These are phyloP conservation scores for Venturia pyrina DNA, from an alignment of 2,329 filamentous ascomycete genomes.

Conservation along the genomic window DNA sequence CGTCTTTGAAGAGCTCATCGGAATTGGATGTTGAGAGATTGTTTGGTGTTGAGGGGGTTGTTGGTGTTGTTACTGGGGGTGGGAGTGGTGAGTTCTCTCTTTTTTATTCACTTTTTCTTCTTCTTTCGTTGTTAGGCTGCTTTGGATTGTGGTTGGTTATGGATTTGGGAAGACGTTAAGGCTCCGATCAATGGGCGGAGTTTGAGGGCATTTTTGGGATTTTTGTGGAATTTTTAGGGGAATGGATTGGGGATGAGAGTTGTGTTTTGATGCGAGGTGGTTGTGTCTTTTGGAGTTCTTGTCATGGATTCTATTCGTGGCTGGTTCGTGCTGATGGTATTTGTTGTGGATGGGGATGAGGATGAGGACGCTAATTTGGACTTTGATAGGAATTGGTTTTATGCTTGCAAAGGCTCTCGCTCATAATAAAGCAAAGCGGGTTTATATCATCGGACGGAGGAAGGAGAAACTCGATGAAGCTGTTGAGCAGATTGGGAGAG, in stretches of 20 bases:
- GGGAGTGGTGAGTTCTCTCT: conserved; percentile 30
- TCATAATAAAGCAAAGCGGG: conserved; percentile 30
- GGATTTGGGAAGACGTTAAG: no score
- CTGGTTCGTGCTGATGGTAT: background rate
- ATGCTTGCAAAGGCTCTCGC: conserved; percentile 32
- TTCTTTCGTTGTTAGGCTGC: background rate
- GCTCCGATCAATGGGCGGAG: no score
- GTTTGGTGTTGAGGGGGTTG: conserved; percentile 42
- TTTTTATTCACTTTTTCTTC: no score
- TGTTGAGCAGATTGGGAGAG: conserved; percentile 20
- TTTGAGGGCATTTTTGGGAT: no score
- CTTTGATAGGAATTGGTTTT: conserved; percentile 21
- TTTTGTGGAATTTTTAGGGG: no score
- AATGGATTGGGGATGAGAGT: no score
- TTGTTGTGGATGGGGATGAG: background rate
- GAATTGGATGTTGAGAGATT: conserved; percentile 19
- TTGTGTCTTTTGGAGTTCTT: no score
- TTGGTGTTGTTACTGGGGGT: conserved; percentile 45
- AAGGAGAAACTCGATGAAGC: conserved; percentile 31
- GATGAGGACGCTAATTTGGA: background rate
- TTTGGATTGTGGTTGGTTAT: no score
- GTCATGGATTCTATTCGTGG: no score
- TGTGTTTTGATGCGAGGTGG: no score
- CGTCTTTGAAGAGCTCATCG: background rate
- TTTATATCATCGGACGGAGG: conserved; percentile 37